A percentile compares a stretch with the other conserved stretches of the same genome.
phyloP scores from a whole-genome alignment of 176 grass and related monocot species.

The Rhynchospora breviuscula region DNA sequence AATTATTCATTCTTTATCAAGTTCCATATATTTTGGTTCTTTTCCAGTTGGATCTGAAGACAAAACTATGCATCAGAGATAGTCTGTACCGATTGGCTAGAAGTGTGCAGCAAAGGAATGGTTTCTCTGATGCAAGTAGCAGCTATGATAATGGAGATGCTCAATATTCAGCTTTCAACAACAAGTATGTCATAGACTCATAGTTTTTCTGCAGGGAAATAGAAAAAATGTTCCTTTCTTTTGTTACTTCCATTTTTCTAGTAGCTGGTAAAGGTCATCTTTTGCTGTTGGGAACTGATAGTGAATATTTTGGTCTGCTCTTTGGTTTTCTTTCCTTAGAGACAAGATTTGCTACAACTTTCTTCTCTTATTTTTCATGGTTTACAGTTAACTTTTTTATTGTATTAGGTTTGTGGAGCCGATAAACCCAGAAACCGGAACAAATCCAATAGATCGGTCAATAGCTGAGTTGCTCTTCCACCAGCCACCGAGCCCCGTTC shows the following conservation, averaged over 20 bases:
- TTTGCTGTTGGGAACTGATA: neutral
- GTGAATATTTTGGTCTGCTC: neutral
- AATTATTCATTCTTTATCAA: conserved; percentile 25
- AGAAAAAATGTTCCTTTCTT: neutral
- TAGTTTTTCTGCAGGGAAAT: conserved; percentile 5
- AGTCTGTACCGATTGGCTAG: conserved; percentile 87
- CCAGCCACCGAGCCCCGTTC: conserved; percentile 30
- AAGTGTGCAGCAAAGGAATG: conserved; percentile 65
- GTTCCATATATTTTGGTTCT: conserved; percentile 2
- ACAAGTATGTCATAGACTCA: neutral
- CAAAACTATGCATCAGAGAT: conserved; percentile 89
- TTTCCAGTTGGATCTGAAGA: conserved; percentile 78
- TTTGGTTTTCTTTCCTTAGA: neutral
- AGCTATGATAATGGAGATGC: conserved; percentile 46
- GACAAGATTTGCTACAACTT: neutral
- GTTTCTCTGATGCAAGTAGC: conserved; percentile 38
- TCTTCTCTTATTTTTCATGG: neutral
- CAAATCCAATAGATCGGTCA: conserved; percentile 81
- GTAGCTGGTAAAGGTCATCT: neutral
- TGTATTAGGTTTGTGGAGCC: conserved; percentile 44
- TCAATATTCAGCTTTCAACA: conserved; percentile 32
- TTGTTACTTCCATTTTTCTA: neutral
- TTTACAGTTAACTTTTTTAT: conserved; percentile 12
- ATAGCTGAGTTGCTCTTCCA: conserved; percentile 84
- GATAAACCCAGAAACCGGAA: conserved; percentile 59